phyloP scores from a whole-genome alignment of 108 stramenopile genomes.

The Nitzschia sp. region DNA sequence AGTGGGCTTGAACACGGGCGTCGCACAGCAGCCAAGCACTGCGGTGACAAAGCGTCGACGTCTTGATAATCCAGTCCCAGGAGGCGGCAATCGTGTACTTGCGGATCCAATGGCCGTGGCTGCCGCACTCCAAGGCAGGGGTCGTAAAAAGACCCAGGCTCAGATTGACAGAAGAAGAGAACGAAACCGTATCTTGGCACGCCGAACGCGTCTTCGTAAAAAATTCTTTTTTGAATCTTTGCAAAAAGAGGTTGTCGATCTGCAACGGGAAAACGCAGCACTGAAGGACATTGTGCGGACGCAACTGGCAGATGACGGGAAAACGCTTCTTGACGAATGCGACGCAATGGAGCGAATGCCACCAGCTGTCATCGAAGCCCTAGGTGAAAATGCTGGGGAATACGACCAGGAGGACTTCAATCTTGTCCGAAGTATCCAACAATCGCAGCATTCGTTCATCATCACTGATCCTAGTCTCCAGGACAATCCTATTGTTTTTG shows the following conservation, averaged over 20 bases:
- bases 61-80: conserved; percentile 20
- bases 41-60: conserved; percentile 21
- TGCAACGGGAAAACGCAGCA: conserved; percentile 76
- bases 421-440: conserved; percentile 87
- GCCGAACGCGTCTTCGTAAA: conserved; percentile 94
- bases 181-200: conserved; percentile 93
- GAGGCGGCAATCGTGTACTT: conserved; percentile 2
- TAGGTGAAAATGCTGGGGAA: conserved; percentile 39
- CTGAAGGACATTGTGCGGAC: conserved; percentile 75
- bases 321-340: conserved; percentile 57
- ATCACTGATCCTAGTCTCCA: conserved; percentile 95
- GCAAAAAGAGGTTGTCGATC: conserved; percentile 87
- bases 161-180: conserved; percentile 73
- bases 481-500: conserved; percentile 95
- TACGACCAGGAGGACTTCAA: conserved; percentile 87
- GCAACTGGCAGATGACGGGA: conserved; percentile 53
- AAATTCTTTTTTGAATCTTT: conserved; percentile 97
- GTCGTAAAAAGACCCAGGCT: conserved; percentile 76
- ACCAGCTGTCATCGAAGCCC: conserved; percentile 47
- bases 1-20: neutral
- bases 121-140: conserved; percentile 24
- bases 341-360: conserved; percentile 67
- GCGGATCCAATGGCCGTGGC: neutral
- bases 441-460: conserved; percentile 92
- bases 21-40: neutral